Base-by-base conservation (phyloP, 345 rosid genomes). In the Arabis alpina region DNA sequence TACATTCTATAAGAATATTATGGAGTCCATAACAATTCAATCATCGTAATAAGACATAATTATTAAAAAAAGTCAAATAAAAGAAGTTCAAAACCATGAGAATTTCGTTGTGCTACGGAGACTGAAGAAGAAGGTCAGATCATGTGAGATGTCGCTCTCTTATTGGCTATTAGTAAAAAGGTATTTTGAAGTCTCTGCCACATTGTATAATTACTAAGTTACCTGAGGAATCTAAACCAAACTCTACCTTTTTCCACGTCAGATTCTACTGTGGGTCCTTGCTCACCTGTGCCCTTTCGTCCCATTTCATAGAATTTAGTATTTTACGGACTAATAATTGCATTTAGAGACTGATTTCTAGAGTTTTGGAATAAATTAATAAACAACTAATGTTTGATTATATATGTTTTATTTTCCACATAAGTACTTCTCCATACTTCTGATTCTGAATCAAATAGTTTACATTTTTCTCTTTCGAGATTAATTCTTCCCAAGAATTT, bases 251-350 rank as follows among this genome's bases (percentile, higher is more conserved):
- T 62, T 24, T 1, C 48, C 58, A 69, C 23, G 50, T 59, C 59
- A 68, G 64, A 61, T 57, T 57, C 49, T 37, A 36, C 36, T 24
- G 2, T 68, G 64, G 73, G 54, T 23, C 64, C 36, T 8, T n/a
- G 1, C 49, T 12, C 32, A 24, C 19, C 23, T 40, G 42, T 25
- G 8, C 42, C 54, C 2, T 24, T 4, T 50, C 8, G 27, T 36
- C 61, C 34, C 25, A 55, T 55, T 19, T 19, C 23, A 19, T 19
- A 1, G 23, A 19, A 19, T 19, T 19, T 19, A 19, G 23, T 19
- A 19, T 28, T 28, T 28, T 28, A 28, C 32, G 3, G 32, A 28
- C 32, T 28, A 28, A 28, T 28, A 28, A 28, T 28, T 28, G 4
- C 32, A 28, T 28, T 28, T 28, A 28, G 4, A 28, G 32, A 28